These are phyloP conservation scores for Mycothermus thermophilus DNA, from an alignment of 495 filamentous ascomycete genomes.

Conservation along the genomic window DNA sequence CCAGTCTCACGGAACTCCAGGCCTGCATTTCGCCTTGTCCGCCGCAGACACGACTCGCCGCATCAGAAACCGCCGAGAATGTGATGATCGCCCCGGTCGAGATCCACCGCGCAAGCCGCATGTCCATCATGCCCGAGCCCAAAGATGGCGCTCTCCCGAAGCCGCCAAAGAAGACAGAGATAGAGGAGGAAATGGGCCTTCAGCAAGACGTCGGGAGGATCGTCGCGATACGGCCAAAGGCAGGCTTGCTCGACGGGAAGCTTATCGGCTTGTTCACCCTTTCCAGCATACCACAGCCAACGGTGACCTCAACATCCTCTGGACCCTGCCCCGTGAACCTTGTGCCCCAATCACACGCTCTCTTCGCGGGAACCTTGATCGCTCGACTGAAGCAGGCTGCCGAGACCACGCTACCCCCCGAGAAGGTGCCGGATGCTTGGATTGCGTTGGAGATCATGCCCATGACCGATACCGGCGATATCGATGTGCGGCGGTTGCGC, in stretches of 20 bases:
- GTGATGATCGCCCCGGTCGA: constrained; percentile 11
- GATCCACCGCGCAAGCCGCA: constrained; percentile 9
- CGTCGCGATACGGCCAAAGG: constrained; percentile 30
- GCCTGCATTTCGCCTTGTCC: constrained; percentile 18
- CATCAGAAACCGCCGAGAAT: constrained; percentile 7
- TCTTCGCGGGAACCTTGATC: constrained; percentile 25
- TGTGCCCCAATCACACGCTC: constrained; percentile 21
- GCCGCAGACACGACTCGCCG: constrained; percentile 6
- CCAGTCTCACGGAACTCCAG: constrained; percentile 28
- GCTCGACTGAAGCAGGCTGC: constrained; percentile 20
- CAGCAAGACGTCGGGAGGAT: constrained; percentile 22
- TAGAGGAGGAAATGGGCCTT: constrained; percentile 15
- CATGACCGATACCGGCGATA: constrained; percentile 21
- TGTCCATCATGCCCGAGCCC: constrained; percentile 6
- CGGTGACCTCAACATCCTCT: no score
- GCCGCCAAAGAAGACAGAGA: constrained; percentile 11
- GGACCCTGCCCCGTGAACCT: constrained; percentile 27
- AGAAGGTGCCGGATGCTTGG: constrained; percentile 27
- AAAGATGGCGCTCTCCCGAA: constrained; percentile 7
- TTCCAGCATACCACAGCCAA: constrained; percentile 8
- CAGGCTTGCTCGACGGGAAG: constrained; percentile 32
- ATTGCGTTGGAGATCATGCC: constrained; percentile 33
- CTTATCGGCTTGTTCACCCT: constrained; percentile 31
- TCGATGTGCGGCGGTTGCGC: constrained; percentile 29
- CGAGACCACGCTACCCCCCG: constrained; percentile 13